A percentile compares a stretch with the other conserved stretches of the same genome.
Conservation (phyloP, 768 basidiomycete species). For the Stropharia rugosoannulata region DNA sequence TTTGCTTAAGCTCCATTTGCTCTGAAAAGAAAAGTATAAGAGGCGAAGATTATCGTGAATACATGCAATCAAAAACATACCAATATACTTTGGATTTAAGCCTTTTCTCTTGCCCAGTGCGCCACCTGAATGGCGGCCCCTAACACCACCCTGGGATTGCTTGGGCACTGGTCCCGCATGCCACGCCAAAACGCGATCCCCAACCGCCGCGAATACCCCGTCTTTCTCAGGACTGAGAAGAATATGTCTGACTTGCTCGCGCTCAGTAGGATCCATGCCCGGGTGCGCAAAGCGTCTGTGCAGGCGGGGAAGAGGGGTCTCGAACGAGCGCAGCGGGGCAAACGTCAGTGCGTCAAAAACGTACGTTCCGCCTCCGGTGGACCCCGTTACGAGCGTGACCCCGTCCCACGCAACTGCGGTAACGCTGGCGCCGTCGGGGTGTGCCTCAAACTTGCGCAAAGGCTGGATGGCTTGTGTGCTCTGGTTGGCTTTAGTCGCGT, state of each 20-base stretch:
- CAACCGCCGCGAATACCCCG: slow-evolving; percentile 57
- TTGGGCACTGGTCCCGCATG: slow-evolving; percentile 48
- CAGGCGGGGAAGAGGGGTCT: slow-evolving; percentile 41
- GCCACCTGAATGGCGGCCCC: slow-evolving; percentile 25
- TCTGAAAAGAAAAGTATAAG: slow-evolving; percentile 35
- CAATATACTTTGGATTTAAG: slow-evolving; percentile 40
- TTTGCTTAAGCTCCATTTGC: slow-evolving; percentile 60
- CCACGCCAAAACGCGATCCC: slow-evolving; percentile 67
- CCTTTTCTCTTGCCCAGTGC: slow-evolving; percentile 32
- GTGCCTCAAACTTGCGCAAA: slow-evolving; percentile 56
- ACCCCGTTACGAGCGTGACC: slow-evolving; percentile 63
- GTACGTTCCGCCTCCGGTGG: slow-evolving; percentile 53
- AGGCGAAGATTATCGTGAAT: not conserved
- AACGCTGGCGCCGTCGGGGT: slow-evolving; percentile 57
- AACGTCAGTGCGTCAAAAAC: slow-evolving; percentile 71
- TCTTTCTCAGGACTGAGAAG: slow-evolving; percentile 51
- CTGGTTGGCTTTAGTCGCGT: not conserved
- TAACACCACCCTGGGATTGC: slow-evolving; percentile 30
- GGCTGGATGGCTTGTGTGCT: slow-evolving; percentile 26
- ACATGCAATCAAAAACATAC: slow-evolving; percentile 32
- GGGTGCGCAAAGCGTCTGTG: slow-evolving; percentile 21
- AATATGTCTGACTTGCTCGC: slow-evolving; percentile 54
- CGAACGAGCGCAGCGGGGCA: slow-evolving; percentile 52
- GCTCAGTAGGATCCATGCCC: slow-evolving; percentile 19
- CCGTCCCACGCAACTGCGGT: slow-evolving; percentile 65